phyloP scores from a whole-genome alignment of 176 grass and related monocot genomes.

The Ensete ventricosum region DNA sequence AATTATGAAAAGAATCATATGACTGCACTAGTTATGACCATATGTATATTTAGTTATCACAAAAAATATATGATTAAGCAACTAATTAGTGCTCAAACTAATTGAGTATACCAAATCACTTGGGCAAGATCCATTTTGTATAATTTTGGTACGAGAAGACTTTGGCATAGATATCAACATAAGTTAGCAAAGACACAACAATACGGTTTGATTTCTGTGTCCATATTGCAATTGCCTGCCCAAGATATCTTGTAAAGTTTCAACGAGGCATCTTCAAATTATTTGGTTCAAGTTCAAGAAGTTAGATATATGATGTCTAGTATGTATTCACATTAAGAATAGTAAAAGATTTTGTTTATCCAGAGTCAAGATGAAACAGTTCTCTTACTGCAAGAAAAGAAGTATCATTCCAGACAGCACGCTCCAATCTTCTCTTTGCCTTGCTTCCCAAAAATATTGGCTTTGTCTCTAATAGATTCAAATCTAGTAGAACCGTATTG shows the following conservation, averaged over 20 bases:
- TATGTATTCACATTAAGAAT: background rate
- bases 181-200: background rate
- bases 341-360: background rate
- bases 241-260: background rate
- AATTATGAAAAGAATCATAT: too few species aligned
- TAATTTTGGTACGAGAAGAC: too few species aligned
- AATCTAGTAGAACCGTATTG: conserved; percentile 84
- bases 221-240: background rate
- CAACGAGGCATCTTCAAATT: background rate
- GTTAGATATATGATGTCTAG: background rate
- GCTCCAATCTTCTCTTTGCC: conserved; percentile 64
- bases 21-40: too few species aligned
- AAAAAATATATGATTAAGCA: too few species aligned
- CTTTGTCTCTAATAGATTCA: conserved; percentile 83
- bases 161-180: background rate
- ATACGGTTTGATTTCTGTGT: background rate
- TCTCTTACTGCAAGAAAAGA: conserved; percentile 70
- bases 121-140: background rate
- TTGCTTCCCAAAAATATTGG: conserved; percentile 71
- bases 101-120: too few species aligned
- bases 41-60: too few species aligned
- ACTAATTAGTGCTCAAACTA: too few species aligned
- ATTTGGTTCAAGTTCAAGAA: background rate
- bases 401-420: conserved; percentile 96
- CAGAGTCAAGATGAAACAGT: background rate